phyloP scores from a whole-genome alignment of 2,329 filamentous ascomycete genomes.

The Claviceps cyperi region DNA sequence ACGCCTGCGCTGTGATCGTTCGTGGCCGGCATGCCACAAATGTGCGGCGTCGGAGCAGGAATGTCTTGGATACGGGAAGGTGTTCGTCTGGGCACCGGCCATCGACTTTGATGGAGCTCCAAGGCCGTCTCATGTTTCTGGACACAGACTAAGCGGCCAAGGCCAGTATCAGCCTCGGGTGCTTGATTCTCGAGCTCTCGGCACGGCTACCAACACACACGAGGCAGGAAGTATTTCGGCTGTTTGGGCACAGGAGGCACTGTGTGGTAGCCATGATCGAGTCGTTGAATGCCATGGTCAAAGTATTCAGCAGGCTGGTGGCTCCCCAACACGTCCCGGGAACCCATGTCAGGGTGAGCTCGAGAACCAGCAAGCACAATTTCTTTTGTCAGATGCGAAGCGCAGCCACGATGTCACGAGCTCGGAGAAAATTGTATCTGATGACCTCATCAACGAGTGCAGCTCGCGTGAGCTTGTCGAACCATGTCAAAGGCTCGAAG shows the following conservation, averaged over 20 bases:
- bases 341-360: neutral
- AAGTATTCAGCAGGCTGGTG: neutral
- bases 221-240: neutral
- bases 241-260: neutral
- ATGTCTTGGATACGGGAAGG: slow-evolving; percentile 47
- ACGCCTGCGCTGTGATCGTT: slow-evolving; percentile 47
- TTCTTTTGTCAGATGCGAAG: neutral
- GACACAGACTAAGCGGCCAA: slow-evolving; percentile 2
- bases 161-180: neutral
- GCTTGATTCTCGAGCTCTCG: neutral
- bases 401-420: neutral
- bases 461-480: neutral
- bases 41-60: slow-evolving; percentile 39
- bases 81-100: slow-evolving; percentile 44
- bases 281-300: neutral
- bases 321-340: neutral
- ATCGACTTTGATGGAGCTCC: slow-evolving; percentile 35
- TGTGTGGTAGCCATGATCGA: neutral
- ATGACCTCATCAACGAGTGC: neutral
- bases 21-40: slow-evolving; percentile 44
- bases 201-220: neutral
- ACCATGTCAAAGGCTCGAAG: neutral
- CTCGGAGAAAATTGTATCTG: neutral
- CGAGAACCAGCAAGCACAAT: neutral
- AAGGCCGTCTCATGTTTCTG: slow-evolving; percentile 16